Evolutionary conservation across 257 asterid species (phyloP), one percentile per base, ranked within the genome.

Genomic region (Gynochthodes officinalis): DNA sequence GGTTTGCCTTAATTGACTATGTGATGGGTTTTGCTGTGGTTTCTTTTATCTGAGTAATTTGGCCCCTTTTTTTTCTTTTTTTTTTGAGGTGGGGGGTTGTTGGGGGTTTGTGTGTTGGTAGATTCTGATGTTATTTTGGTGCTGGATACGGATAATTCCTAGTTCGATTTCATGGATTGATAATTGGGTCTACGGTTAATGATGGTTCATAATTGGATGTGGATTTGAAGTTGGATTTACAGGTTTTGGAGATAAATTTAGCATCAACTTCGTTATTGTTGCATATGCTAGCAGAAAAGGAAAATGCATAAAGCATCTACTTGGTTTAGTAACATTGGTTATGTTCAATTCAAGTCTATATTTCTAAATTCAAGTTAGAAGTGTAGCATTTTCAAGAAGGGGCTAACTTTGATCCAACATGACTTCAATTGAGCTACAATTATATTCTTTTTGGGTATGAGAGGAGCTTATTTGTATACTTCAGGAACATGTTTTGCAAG

Each of bases 11-110:
- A 30, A 18, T 30, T 43, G 4, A 25, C 35, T 44, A 4, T 16
- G 15, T 30, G 23, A 11, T 32, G 33, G 48, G 11, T 40, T 60
- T 60, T 12, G 11, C 18, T 54, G 28, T 13, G 39, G 76, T 46
- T 48, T 63, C 46, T 37, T 64, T 39, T 13, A 69, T 49, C 49
- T 69, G 65, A 35, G 49, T 53, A 10, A 49, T 61, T 61, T 49
- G 42, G 19, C 25, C 54, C 70, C 42, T 30, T 10, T 21, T 3
- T 2, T 59, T 70, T n/a, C 5, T n/a, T n/a, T n/a, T n/a, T n/a
- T n/a, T n/a, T n/a, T n/a, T n/a, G n/a, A n/a, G n/a, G n/a, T n/a
- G n/a, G n/a, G n/a, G n/a, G n/a, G n/a, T n/a, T n/a, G n/a, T n/a
- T n/a, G n/a, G n/a, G n/a, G n/a, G n/a, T n/a, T n/a, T 9, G 2